A percentile compares a stretch with the other conserved stretches of the same genome.
Conservation (phyloP, 2,329 filamentous ascomycete genomes). For the Cladophialophora psammophila region DNA sequence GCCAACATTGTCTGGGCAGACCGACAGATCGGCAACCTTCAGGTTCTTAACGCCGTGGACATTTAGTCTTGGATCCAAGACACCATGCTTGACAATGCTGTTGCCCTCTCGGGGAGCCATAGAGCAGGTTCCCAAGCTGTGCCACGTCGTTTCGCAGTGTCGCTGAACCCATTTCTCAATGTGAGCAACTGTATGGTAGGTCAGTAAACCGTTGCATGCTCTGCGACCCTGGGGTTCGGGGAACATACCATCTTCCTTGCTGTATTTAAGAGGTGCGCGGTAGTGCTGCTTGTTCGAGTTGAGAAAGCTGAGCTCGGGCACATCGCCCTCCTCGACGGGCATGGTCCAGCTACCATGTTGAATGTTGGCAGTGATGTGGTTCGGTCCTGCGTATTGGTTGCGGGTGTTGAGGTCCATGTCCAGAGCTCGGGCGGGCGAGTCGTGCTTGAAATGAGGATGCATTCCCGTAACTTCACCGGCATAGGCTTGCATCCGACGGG, state of each 20-base stretch:
- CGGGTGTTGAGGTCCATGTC: slow-evolving; percentile 80
- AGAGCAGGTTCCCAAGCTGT: slow-evolving; percentile 72
- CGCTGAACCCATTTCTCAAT: slow-evolving; percentile 74
- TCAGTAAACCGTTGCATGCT: slow-evolving; percentile 11
- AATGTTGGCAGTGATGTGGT: slow-evolving; percentile 74
- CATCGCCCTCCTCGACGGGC: slow-evolving; percentile 63
- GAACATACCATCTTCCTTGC: slow-evolving; percentile 50
- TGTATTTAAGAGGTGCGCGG: slow-evolving; percentile 64
- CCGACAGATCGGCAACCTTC: slow-evolving; percentile 77
- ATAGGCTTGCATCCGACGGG: slow-evolving; percentile 77
- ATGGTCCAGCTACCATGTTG: slow-evolving; percentile 76
- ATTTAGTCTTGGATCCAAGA: slow-evolving; percentile 78
- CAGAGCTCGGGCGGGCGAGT: slow-evolving; percentile 71
- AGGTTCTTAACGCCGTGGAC: slow-evolving; percentile 78
- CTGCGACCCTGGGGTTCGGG: not conserved
- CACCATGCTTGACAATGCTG: slow-evolving; percentile 80
- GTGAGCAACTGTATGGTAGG: slow-evolving; percentile 52
- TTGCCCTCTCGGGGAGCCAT: slow-evolving; percentile 81
- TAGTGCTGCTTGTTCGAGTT: slow-evolving; percentile 69
- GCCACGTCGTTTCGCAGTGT: slow-evolving; percentile 80
- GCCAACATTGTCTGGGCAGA: slow-evolving; percentile 80
- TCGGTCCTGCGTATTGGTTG: slow-evolving; percentile 75
- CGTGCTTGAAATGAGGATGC: slow-evolving; percentile 76
- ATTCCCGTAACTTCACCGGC: slow-evolving; percentile 72
- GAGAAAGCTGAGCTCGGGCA: slow-evolving; percentile 59